Base-by-base conservation (phyloP, 768 basidiomycete genomes). In the Rickenella mellea region DNA sequence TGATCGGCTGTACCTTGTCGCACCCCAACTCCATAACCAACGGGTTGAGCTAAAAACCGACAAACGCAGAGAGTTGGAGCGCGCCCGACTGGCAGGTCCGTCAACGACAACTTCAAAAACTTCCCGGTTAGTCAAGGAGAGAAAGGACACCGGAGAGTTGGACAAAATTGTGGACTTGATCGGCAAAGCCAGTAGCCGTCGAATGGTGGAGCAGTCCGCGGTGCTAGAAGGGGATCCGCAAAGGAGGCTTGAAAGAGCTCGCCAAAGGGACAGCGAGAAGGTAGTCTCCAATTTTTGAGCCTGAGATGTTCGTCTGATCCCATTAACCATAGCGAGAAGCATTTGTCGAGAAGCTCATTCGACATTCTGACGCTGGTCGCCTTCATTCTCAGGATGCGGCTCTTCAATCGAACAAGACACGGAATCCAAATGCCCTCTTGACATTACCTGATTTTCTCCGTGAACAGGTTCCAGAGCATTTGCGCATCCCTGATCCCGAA, bases 11-110 rank as follows among this genome's bases (percentile, higher is more conserved):
- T 89, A 96, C 58, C 60, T 74, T 6, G 85, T 83, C 24, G 79
- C 90, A 0, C 93, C 94, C 1, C 92, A 94, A 57, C 61, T 97
- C 30, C 77, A 83, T 45, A 83, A 93, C 56, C 94, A 99, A 59
- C 78, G 96, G 1, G 90, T 87, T n/a, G 92, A 93, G 57, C 74
- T 94, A 33, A 81, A 82, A 52, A 71, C 70, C 5, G 64, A 75
- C 20, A 85, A 88, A 55, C 51, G 80, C 11, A 73, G 73, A 10
- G 73, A 89, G 59, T 74, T 90, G 66, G 84, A 88, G 59, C 71
- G 72, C 32, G 88, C 85, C 4, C 64, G 75, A 32, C 62, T 62
- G 41, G 65, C 68, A 30, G 74, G 69, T 8, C 39, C 43, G 10
- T 48, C 55, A 20, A 43, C 47, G 5, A 47, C 51, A 19, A 49